These are phyloP conservation scores for Cucumis melo DNA, from an alignment of 306 rosid species.

Conservation along the genomic window DNA sequence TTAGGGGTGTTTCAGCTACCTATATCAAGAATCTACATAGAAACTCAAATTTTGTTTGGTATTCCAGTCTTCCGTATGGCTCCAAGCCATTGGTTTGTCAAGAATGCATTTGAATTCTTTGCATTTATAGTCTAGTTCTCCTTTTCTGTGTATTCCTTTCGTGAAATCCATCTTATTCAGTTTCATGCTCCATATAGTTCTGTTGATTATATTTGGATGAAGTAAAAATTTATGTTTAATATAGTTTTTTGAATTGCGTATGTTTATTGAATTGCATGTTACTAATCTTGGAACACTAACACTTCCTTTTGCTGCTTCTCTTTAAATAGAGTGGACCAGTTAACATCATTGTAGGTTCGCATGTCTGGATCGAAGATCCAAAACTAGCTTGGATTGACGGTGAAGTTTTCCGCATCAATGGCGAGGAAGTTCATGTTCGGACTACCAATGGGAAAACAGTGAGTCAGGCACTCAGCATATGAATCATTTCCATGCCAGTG, in stretches of 20 bases:
- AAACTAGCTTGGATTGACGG: constrained; percentile 84
- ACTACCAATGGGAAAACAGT: constrained; percentile 61
- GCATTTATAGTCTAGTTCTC: background rate
- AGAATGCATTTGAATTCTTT: background rate
- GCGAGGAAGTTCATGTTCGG: constrained; percentile 62
- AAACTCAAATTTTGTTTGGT: background rate
- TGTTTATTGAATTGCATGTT: background rate
- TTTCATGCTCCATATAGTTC: background rate
- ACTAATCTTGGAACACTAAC: background rate
- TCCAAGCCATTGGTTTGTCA: background rate
- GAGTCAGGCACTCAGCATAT: constrained; percentile 20
- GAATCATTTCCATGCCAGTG: background rate
- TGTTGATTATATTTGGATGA: background rate
- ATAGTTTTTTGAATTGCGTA: background rate
- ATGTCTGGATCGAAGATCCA: constrained; percentile 98
- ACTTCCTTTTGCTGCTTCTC: constrained; percentile 2
- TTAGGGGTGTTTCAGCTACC: background rate
- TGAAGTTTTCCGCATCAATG: constrained; percentile 74
- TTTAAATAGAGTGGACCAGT: constrained; percentile 82
- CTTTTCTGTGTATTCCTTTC: background rate
- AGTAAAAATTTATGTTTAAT: background rate
- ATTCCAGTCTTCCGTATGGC: background rate
- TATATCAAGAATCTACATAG: background rate
- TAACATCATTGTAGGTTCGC: constrained; percentile 93
- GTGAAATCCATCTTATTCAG: background rate